phyloP scores from a whole-genome alignment of 164 flowering plant genomes.

The Aristolochia fimbriata region DNA sequence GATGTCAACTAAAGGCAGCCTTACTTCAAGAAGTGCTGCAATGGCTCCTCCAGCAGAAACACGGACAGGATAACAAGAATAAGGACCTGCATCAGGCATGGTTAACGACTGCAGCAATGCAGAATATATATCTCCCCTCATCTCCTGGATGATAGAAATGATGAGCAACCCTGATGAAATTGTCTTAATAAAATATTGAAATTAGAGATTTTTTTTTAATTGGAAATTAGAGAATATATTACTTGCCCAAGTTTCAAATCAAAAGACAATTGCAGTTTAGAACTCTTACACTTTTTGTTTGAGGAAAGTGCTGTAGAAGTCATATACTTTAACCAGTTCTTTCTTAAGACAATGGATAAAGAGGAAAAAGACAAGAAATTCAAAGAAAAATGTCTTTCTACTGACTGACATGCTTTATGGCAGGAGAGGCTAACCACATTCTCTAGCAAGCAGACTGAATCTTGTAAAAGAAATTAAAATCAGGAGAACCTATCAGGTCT shows the following conservation, averaged over 20 bases:
- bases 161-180: not conserved
- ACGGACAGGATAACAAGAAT: constrained; percentile 66
- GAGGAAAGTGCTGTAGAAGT: no score
- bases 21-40: constrained; percentile 56
- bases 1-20: not conserved
- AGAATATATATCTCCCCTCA: constrained; percentile 52
- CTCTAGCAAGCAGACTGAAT: not conserved
- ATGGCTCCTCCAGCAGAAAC: constrained; percentile 78
- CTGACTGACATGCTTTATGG: no score
- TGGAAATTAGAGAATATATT: constrained; percentile 1
- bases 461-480: not conserved
- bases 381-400: no score
- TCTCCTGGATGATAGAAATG: constrained; percentile 33
- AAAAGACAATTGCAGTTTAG: not conserved
- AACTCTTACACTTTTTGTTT: no score
- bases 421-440: no score
- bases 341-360: no score
- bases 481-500: constrained; percentile 15
- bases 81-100: constrained; percentile 36
- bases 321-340: no score
- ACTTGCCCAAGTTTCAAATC: not conserved
- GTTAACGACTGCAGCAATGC: constrained; percentile 52
- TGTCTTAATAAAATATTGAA: not conserved
- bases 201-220: no score
- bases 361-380: no score